Conservation (phyloP, 306 rosid species). For the Castanea mollissima region DNA sequence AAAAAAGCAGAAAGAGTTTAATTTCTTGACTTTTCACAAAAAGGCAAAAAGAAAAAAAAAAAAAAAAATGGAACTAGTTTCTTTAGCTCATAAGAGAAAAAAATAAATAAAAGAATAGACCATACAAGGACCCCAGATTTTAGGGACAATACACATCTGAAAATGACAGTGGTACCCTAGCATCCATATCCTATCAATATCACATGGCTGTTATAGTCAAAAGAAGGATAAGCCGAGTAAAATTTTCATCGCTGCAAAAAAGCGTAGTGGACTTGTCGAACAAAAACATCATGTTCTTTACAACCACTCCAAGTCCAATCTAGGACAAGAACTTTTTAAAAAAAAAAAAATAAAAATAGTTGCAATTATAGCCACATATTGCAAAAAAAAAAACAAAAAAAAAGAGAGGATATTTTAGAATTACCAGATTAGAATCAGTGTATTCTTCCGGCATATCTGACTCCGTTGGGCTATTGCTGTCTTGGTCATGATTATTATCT, state of each 20-base stretch:
- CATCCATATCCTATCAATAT: slow-evolving; percentile 11
- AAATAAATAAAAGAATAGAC: neutral
- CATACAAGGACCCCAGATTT: slow-evolving; percentile 1
- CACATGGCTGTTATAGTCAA: slow-evolving; percentile 19
- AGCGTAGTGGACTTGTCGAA: neutral
- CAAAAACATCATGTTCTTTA: slow-evolving; percentile 6
- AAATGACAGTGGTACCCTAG: slow-evolving; percentile 6
- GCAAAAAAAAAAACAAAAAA: neutral
- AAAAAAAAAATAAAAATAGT: neutral
- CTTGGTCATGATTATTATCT: slow-evolving; percentile 31
- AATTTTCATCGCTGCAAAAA: neutral
- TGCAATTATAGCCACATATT: slow-evolving; percentile 37
- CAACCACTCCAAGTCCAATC: slow-evolving; percentile 26
- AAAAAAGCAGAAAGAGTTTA: too few species aligned
- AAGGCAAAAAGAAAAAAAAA: too few species aligned
- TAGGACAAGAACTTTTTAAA: slow-evolving; percentile 4
- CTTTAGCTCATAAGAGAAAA: neutral
- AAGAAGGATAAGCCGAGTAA: neutral
- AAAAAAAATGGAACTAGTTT: too few species aligned
- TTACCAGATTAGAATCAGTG: slow-evolving; percentile 49
- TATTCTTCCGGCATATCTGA: slow-evolving; percentile 42
- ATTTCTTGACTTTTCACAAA: too few species aligned
- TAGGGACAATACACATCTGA: slow-evolving; percentile 6
- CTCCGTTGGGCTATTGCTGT: slow-evolving; percentile 43
- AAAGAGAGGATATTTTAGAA: neutral